Base-by-base conservation (phyloP, 768 basidiomycete genomes). In the Boletus patriciae region DNA sequence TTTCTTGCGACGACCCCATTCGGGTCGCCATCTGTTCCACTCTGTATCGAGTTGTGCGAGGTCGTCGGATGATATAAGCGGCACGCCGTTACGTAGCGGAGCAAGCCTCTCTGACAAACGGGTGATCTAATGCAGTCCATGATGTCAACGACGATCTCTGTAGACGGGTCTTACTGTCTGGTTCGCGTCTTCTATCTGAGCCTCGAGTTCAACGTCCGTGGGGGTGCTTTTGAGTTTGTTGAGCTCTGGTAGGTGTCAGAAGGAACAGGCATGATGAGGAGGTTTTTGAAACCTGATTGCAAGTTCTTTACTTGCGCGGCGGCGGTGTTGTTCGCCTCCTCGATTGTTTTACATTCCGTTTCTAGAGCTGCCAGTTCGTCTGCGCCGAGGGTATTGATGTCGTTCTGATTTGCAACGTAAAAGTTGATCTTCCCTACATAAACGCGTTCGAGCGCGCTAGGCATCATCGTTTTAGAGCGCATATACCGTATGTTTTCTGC, bases 391-490 rank as follows among this genome's bases (percentile, higher is more conserved):
- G 83, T 78, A 29, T 86, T 82, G 50, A 92, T 78, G 27, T 83
- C 84, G 18, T 80, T 80, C 73, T 96, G 89, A 60, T 94, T 94
- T 36, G 84, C 84, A 13, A 94, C 92, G 65, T 92, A 97, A 69
- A 95, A 88, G 0, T 86, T 86, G 3, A 85, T 88, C 72, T 97
- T 93, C 11, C 90, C 91, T 93, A 11, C 43, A 46, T 43, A 27
- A 19, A 48, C 6, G 18, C 21, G 42, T 51, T 38, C 38, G 18
- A 19, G 45, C 44, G 12, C 27, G 43, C 19, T 27, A 18, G 2
- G 6, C 10, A 37, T 19, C 19, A 46, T 25, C 15, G 15, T 8
- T 52, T 36, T 9, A 48, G 15, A 36, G n/a, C 46, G 50, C 52
- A 61, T 60, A 58, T 74, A 84, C 94, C 92, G 57, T 95, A 97